Percentiles rank a stretch among this genome's conserved stretches.
Evolutionary conservation across 2,329 filamentous ascomycete genomes (phyloP).

Genomic region (Ceratocystis destructans): DNA sequence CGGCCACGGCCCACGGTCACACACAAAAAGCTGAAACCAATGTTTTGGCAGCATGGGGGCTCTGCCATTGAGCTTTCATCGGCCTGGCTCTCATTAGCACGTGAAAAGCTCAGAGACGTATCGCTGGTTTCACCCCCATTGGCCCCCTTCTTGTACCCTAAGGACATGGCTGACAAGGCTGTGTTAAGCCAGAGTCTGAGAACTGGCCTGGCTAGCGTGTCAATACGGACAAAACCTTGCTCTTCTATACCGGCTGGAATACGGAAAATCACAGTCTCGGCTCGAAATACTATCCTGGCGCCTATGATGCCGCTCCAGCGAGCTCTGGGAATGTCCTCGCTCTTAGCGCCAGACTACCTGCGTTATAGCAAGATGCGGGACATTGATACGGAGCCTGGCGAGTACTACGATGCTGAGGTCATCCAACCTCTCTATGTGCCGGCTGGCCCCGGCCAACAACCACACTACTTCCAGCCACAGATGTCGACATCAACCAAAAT

Average conservation of each 20-base stretch:
- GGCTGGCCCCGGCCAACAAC: slow-evolving; percentile 13
- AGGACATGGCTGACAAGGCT: background rate
- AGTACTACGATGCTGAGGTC: slow-evolving; percentile 3
- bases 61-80: slow-evolving; percentile 16
- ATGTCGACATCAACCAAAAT: slow-evolving; percentile 9
- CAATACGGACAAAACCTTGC: slow-evolving; percentile 1
- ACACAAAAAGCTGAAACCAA: slow-evolving; percentile 12
- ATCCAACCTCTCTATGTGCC: background rate
- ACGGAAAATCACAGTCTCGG: slow-evolving; percentile 9
- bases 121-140: background rate
- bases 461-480: slow-evolving; percentile 11
- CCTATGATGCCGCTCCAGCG: background rate
- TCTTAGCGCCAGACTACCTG: slow-evolving; percentile 12
- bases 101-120: background rate
- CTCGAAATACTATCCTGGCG: slow-evolving; percentile 3
- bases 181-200: background rate
- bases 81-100: slow-evolving; percentile 15
- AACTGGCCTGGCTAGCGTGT: background rate
- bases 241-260: background rate
- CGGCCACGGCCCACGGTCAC: slow-evolving; percentile 4
- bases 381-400: slow-evolving; percentile 6
- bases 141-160: slow-evolving; percentile 9
- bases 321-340: slow-evolving; percentile 3
- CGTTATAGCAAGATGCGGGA: slow-evolving; percentile 8
- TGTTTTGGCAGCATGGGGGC: slow-evolving; percentile 19